Conservation (phyloP, 495 filamentous ascomycete genomes). For the Bryoglossum gracile region DNA sequence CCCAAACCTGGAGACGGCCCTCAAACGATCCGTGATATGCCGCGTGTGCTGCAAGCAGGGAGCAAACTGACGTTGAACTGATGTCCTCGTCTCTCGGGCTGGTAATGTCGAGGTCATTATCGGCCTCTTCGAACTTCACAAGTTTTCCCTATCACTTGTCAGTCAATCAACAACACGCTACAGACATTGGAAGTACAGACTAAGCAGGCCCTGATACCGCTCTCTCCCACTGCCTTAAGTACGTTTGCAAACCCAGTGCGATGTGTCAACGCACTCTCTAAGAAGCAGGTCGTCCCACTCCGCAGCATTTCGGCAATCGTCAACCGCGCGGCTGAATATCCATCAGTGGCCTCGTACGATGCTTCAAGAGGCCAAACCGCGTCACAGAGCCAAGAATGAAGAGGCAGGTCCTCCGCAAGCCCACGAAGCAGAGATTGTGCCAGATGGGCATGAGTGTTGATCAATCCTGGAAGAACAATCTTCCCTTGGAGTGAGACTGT, state of each 20-base stretch:
- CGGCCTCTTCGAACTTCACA: constrained; percentile 22
- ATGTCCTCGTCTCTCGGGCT: constrained; percentile 20
- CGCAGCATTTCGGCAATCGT: not conserved
- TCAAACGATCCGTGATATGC: constrained; percentile 14
- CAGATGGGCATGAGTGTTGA: constrained; percentile 53
- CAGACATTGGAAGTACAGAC: not conserved
- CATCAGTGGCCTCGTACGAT: not conserved
- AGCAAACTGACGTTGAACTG: constrained; percentile 10
- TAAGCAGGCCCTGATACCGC: not conserved
- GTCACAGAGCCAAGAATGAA: constrained; percentile 13
- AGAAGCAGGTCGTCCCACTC: not conserved
- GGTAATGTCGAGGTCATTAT: constrained; percentile 15
- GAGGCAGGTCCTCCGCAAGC: constrained; percentile 27
- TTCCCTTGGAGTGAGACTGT: constrained; percentile 50
- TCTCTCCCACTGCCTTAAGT: not conserved
- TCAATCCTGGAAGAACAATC: constrained; percentile 51
- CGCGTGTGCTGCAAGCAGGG: constrained; percentile 12
- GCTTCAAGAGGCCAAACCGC: not conserved
- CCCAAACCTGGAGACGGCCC: constrained; percentile 21
- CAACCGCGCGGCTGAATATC: not conserved
- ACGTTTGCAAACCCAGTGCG: not conserved
- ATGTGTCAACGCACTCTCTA: not conserved
- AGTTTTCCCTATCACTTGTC: constrained; percentile 21
- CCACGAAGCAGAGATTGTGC: constrained; percentile 48
- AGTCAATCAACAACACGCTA: no score